Evolutionary conservation across 2,329 filamentous ascomycete genomes (phyloP).

Genomic region (Lecanosticta acicola): DNA sequence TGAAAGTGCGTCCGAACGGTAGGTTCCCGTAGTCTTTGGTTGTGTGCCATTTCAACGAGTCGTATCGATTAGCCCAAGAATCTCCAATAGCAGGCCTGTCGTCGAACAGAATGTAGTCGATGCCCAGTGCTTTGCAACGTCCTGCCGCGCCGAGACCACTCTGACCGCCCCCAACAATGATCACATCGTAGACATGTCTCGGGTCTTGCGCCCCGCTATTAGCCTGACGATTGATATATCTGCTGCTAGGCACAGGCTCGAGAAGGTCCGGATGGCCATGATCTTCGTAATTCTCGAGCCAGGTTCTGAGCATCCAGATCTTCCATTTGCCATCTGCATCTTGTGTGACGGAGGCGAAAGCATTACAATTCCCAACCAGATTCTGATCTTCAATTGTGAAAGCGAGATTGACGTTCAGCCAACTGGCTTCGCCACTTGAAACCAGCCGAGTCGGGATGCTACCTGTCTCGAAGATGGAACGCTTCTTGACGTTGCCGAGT

Average conservation of each 20-base stretch:
- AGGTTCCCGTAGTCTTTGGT: conserved; percentile 38
- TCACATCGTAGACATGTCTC: conserved; percentile 26
- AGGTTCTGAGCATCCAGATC: conserved; percentile 37
- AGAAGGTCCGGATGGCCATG: conserved; percentile 30
- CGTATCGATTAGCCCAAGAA: conserved; percentile 45
- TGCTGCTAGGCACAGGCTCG: conserved; percentile 23
- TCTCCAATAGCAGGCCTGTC: conserved; percentile 40
- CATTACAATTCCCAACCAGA: conserved; percentile 27
- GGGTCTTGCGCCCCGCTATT: conserved; percentile 13
- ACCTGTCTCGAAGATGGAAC: conserved; percentile 22
- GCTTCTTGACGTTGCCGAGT: conserved; percentile 29
- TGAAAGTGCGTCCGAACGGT: conserved; percentile 35
- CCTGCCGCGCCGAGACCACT: conserved; percentile 42
- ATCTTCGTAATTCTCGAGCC: conserved; percentile 35
- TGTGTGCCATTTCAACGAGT: conserved; percentile 40
- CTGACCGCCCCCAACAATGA: conserved; percentile 41
- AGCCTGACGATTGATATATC: background rate
- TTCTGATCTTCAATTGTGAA: conserved; percentile 29
- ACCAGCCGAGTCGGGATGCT: conserved; percentile 22
- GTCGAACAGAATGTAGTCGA: conserved; percentile 43
- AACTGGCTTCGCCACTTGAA: conserved; percentile 21
- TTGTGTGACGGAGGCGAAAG: conserved; percentile 31
- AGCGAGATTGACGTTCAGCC: conserved; percentile 24
- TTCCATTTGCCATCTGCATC: conserved; percentile 34
- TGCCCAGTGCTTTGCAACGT: conserved; percentile 39